A percentile compares a stretch with the other conserved stretches of the same genome.
Evolutionary conservation across 2,329 filamentous ascomycete species (phyloP).

Genomic region (Neopestalotiopsis clavispora): DNA sequence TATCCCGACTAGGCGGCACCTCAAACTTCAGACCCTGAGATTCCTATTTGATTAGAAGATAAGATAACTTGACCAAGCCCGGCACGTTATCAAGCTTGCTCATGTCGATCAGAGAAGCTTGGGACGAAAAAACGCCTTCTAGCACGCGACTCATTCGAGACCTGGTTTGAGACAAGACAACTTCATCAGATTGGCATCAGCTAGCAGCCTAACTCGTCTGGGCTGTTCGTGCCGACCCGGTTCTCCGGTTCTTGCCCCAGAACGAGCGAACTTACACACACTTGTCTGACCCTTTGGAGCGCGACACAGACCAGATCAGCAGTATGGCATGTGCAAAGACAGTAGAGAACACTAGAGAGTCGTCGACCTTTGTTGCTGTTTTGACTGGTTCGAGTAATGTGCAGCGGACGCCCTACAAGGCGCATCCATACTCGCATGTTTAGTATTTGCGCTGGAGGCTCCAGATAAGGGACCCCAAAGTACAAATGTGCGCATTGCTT

Average conservation of each 20-base stretch:
- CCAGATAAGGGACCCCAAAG: not conserved
- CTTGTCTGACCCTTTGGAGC: not conserved
- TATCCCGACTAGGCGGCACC: not conserved
- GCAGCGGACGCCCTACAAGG: not conserved
- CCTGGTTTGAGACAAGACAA: not conserved
- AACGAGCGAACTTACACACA: not conserved
- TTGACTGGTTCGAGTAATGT: not conserved
- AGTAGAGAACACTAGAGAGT: not conserved
- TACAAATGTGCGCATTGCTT: too few relatives aligned
- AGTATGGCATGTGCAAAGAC: not conserved
- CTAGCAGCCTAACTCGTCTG: constrained; percentile 2
- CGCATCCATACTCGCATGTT: not conserved
- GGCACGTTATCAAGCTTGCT: not conserved
- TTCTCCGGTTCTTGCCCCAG: not conserved
- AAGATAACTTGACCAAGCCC: constrained; percentile 1
- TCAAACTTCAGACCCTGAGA: too few relatives aligned
- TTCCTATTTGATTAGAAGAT: not conserved
- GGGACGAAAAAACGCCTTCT: not conserved
- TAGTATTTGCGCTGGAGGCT: not conserved
- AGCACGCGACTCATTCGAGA: constrained; percentile 5
- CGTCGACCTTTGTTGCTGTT: not conserved
- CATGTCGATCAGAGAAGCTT: not conserved
- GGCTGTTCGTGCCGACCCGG: constrained; percentile 13
- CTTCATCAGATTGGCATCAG: not conserved
- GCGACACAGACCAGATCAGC: not conserved